Evolutionary conservation across 352 stramenopile species (phyloP), one percentile per base, ranked within the genome.

Genomic region (Elongisporangium anandrum): DNA sequence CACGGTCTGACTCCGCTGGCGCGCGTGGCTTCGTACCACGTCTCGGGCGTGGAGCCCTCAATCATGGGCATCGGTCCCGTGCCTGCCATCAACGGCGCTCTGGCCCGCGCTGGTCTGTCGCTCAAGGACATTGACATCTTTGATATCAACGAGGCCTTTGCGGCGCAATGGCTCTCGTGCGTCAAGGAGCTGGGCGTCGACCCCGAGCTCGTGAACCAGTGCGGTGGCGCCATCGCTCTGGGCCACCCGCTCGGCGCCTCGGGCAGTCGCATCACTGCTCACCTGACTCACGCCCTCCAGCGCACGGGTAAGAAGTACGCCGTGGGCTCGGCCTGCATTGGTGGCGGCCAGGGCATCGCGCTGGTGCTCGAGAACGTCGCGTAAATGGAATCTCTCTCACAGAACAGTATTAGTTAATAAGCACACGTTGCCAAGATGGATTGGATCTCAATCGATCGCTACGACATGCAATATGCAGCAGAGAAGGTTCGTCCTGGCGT

Each of bases 121-220:
- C 73, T 99, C 50, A 70, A 81, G 20, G 94, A 99, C 73, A 97
- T 99, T 62, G 97, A 99, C 74, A 88, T 98, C 45, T 80, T 98
- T 15, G 97, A 99, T 79, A 98, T 99, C 73, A 99, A 99, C 74
- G 97, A 99, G 81, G 97, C 97, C 10, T 99, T 99, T 74, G 97
- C 97, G 8, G 87, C 95, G 10, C 96, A 99, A 77, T 98, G 95
- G 79, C 78, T 99, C 52, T 81, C 96, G 17, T 99, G 96, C 63
- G 87, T 97, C 63, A 98, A 98, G 76, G 96, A 97, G 65, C 76
- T 99, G n/a, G 91, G 94, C 9, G 69, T 99, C 47, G 88, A 99
- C 73, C 91, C 95, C 41, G 81, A 84, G 16, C 94, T 97, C 65
- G 88, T 83, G 3, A 99, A 99, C 74, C 71, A 97, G 63, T 87